Evolutionary conservation across 1,139 yeast species (phyloP).

Genomic region (Debaryomyces singareniensis): DNA sequence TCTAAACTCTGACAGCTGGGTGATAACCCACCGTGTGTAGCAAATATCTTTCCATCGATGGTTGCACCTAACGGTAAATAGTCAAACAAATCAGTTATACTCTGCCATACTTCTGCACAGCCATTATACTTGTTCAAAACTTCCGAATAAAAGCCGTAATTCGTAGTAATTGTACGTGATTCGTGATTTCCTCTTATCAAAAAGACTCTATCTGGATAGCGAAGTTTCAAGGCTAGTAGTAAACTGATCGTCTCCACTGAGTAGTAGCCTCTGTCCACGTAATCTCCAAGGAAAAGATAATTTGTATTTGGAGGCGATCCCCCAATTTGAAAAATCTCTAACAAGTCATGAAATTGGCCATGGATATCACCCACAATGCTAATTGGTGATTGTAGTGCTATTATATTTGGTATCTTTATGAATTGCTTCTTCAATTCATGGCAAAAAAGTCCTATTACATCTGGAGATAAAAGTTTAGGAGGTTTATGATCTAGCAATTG

Average conservation of each 20-base stretch:
- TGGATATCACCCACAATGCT: constrained; percentile 99
- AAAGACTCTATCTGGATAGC: constrained; percentile 79
- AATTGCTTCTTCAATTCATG: constrained; percentile 37
- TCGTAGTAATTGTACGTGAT: constrained; percentile 91
- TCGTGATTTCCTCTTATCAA: constrained; percentile 93
- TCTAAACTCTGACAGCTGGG: constrained; percentile 93
- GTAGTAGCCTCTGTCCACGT: constrained; percentile 84
- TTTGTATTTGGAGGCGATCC: constrained; percentile 93
- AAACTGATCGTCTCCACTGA: constrained; percentile 88
- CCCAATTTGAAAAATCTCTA: constrained; percentile 89
- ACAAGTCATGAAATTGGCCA: constrained; percentile 90
- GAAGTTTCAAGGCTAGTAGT: constrained; percentile 72
- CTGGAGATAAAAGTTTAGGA: constrained; percentile 38
- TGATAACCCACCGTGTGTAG: constrained; percentile 93
- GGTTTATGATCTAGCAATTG: constrained; percentile 38
- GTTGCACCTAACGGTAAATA: constrained; percentile 86
- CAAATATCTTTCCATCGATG: constrained; percentile 87
- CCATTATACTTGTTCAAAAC: constrained; percentile 84
- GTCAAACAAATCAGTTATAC: constrained; percentile 90
- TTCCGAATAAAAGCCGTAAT: constrained; percentile 94
- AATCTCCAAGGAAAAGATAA: constrained; percentile 88
- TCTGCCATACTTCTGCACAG: constrained; percentile 72
- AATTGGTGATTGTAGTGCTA: constrained; percentile 77
- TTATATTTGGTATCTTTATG: constrained; percentile 56
- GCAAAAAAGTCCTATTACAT: constrained; percentile 37